A percentile compares a stretch with the other conserved stretches of the same genome.
Evolutionary conservation across 352 stramenopile species (phyloP).

Genomic region (Nothophytophthora sp.): DNA sequence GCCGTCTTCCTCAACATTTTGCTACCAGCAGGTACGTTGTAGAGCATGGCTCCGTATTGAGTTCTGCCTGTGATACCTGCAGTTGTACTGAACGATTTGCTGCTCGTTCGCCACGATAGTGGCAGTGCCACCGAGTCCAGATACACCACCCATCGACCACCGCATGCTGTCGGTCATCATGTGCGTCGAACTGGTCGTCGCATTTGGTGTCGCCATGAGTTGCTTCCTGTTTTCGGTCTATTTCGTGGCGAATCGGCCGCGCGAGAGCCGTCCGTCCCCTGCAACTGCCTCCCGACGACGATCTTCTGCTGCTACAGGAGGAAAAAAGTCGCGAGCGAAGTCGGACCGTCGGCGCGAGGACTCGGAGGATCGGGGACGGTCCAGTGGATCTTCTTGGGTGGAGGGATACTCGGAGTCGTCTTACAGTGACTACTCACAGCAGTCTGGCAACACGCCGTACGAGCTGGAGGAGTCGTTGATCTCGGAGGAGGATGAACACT

Average conservation of each 20-base stretch:
- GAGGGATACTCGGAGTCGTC: constrained; percentile 31
- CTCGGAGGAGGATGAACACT: constrained; percentile 66
- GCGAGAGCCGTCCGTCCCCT: constrained; percentile 28
- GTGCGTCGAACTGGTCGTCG: constrained; percentile 84
- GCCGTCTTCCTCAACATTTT: constrained; percentile 75
- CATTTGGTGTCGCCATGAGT: constrained; percentile 76
- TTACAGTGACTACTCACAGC: constrained; percentile 35
- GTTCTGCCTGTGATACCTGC: too few species aligned
- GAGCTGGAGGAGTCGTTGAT: constrained; percentile 78
- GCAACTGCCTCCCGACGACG: constrained; percentile 16
- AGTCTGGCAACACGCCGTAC: constrained; percentile 20
- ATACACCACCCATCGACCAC: constrained; percentile 79
- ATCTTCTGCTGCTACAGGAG: constrained; percentile 13
- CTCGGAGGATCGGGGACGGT: constrained; percentile 16
- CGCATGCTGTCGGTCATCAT: constrained; percentile 86
- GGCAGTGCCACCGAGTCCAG: constrained; percentile 63
- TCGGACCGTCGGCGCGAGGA: constrained; percentile 19
- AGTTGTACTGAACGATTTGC: too few species aligned
- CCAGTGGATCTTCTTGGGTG: constrained; percentile 22
- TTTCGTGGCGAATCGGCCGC: constrained; percentile 84
- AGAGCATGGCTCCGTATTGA: too few species aligned
- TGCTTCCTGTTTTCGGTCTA: constrained; percentile 89
- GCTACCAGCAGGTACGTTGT: constrained; percentile 52
- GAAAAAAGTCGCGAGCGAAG: constrained; percentile 22
- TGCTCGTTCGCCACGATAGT: constrained; percentile 31